Base-by-base conservation (phyloP, 2,329 filamentous ascomycete genomes). In the Trichoderma sp. region DNA sequence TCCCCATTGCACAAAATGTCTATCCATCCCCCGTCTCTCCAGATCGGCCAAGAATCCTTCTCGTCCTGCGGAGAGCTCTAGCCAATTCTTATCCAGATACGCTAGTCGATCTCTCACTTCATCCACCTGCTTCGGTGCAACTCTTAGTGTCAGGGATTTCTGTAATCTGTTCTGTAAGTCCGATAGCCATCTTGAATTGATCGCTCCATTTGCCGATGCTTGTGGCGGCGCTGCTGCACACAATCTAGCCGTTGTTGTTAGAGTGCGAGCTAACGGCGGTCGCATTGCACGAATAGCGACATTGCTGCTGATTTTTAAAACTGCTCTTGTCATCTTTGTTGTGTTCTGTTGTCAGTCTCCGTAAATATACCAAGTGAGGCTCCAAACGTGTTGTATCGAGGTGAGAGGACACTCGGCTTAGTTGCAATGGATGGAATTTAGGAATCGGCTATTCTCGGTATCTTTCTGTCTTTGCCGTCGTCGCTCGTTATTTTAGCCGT, bases 1-100 rank as follows among this genome's bases (percentile, higher is more conserved):
- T 34, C 93, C 93, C 92, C 92, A 96, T 0, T 87, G 88, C 27
- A 96, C 89, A 71, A 84, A 83, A 69, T 92, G 89, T 64, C 84
- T 81, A 70, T 87, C 86, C 37, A 94, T 75, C 0, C 91, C 86
- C 60, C 87, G 83, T 71, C 86, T 84, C 68, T 84, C 82, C 50
- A 68, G 67, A 12, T 83, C 85, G 0, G 89, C 91, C 70, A 95
- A 78, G 76, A 89, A 96, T 0, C 92, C 92, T 74, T 94, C 90
- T 67, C 88, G 88, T 0, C 91, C 92, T 0, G 89, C 91, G 34
- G 91, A 79, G 67, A 95, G 79, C 71, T 87, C 86, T 52, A 90
- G 82, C 92, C 92, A 95, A 71, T 92, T 70, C 3, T 68, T 67
- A 22, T 77, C 71, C n/a, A 78, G 52, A 29, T 72, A 70, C 8